Base-by-base conservation (phyloP, 2,329 filamentous ascomycete species). In the Verticillium alfalfae region DNA sequence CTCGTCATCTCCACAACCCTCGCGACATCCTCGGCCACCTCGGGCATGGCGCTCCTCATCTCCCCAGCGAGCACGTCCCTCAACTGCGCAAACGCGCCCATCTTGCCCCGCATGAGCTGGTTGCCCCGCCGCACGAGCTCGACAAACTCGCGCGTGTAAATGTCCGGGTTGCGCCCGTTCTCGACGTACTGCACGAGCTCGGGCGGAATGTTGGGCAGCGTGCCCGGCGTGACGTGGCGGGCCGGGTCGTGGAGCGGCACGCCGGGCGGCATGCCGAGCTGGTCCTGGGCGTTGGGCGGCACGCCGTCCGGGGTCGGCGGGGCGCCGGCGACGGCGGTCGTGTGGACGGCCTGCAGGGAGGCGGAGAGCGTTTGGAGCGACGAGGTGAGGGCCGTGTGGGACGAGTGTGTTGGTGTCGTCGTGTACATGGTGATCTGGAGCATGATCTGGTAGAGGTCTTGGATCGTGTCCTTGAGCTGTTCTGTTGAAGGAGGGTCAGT, bases 81-180 rank as follows among this genome's bases (percentile, higher is more conserved):
- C 70, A 90, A 89, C 36, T 74, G 68, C 12, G 72, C 78, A 70
- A 89, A 90, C 39, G 87, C 87, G 68, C 75, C 72, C 73, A 81
- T 78, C 78, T 89, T 90, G 61, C 88, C 88, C 67, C 83, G 80
- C 77, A 88, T 81, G 64, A 88, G 76, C 79, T 90, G 88, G 76
- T 90, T 90, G 49, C 83, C 80, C 56, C 86, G 79, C 60, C 87
- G 78, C 31, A 88, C 86, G 59, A 88, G 79, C 82, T 90, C 88
- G 69, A 90, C 87, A 69, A 90, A 90, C 77, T 90, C 88, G 69
- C 88, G 81, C 60, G 88, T 90, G 79, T 90, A 90, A 67, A 90
- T 90, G 74, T 90, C 88, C 2, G 88, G 88, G 77, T 90, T 90
- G 58, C 88, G 86, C 55, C 88, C 87, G 70, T 86, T 84, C 72